Evolutionary conservation across 2,329 filamentous ascomycete species (phyloP).

Genomic region (Nemania bipapillata): DNA sequence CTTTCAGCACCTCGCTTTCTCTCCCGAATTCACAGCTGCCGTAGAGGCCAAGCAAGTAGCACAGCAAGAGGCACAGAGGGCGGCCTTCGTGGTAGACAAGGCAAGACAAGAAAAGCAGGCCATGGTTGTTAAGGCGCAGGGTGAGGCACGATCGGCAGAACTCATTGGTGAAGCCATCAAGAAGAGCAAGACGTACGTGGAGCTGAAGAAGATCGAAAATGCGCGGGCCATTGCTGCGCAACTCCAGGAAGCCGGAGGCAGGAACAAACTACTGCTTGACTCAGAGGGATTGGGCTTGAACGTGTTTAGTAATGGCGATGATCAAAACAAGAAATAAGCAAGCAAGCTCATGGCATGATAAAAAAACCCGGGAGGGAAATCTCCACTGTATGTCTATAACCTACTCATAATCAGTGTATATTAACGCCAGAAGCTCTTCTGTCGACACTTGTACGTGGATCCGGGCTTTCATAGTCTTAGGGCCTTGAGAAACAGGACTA

Average conservation of each 20-base stretch:
- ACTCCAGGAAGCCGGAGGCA: slow-evolving; percentile 83
- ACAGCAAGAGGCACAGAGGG: slow-evolving; percentile 94
- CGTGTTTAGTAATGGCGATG: slow-evolving; percentile 67
- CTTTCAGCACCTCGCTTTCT: slow-evolving; percentile 74
- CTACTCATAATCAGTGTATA: slow-evolving; percentile 48
- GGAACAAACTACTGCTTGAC: slow-evolving; percentile 95
- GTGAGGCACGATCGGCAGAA: slow-evolving; percentile 97
- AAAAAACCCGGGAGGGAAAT: slow-evolving; percentile 44
- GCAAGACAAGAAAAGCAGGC: slow-evolving; percentile 99
- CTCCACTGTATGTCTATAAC: slow-evolving; percentile 54
- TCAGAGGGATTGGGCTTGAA: slow-evolving; percentile 91
- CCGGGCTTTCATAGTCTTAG: not conserved
- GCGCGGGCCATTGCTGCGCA: slow-evolving; percentile 87
- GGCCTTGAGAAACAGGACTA: not conserved
- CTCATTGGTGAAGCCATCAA: slow-evolving; percentile 99
- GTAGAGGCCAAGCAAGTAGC: slow-evolving; percentile 80
- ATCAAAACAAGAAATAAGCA: slow-evolving; percentile 60
- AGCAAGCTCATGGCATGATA: slow-evolving; percentile 28
- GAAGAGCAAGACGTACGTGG: slow-evolving; percentile 97
- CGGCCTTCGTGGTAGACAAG: slow-evolving; percentile 98
- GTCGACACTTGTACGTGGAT: not conserved
- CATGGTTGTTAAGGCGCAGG: slow-evolving; percentile 97
- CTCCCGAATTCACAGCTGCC: slow-evolving; percentile 77
- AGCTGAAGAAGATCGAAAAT: slow-evolving; percentile 98
- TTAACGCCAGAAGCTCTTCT: slow-evolving; percentile 31